Conservation (phyloP, 192 early-diverging fungal genomes). For the Coemansia sp. region DNA sequence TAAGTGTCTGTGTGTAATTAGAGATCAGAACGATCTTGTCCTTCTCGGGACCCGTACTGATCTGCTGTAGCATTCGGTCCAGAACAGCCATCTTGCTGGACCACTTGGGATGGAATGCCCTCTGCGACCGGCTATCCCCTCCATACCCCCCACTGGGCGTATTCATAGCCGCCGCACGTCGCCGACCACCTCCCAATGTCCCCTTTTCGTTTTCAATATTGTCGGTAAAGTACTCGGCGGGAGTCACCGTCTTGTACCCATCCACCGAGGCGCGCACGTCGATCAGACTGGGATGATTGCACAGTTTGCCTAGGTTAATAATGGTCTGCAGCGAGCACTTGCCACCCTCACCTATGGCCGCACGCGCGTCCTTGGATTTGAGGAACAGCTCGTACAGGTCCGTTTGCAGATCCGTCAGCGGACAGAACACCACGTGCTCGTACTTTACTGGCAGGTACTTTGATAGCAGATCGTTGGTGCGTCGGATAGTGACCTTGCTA, state of each 20-base stretch:
- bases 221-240: slow-evolving; percentile 55
- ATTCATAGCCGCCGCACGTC: slow-evolving; percentile 15
- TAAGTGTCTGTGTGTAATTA: slow-evolving; percentile 98
- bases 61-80: slow-evolving; percentile 74
- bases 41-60: slow-evolving; percentile 62
- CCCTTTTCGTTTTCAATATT: slow-evolving; percentile 17
- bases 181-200: too few species aligned
- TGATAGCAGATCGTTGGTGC: slow-evolving; percentile 93
- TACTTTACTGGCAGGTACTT: slow-evolving; percentile 98
- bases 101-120: slow-evolving; percentile 63
- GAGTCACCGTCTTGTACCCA: slow-evolving; percentile 62
- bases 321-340: slow-evolving; percentile 89
- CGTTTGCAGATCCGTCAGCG: slow-evolving; percentile 72
- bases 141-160: neutral
- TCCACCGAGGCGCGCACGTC: slow-evolving; percentile 62
- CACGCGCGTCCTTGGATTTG: slow-evolving; percentile 62
- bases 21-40: slow-evolving; percentile 99
- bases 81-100: slow-evolving; percentile 92
- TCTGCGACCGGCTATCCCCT: neutral
- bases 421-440: slow-evolving; percentile 98
- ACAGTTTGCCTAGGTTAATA: slow-evolving; percentile 90
- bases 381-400: slow-evolving; percentile 82
- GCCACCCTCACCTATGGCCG: slow-evolving; percentile 63
- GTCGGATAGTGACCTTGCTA: slow-evolving; percentile 94
- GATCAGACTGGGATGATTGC: slow-evolving; percentile 94